These are phyloP conservation scores for Quercus glauca DNA, from an alignment of 306 rosid genomes.

Conservation along the genomic window DNA sequence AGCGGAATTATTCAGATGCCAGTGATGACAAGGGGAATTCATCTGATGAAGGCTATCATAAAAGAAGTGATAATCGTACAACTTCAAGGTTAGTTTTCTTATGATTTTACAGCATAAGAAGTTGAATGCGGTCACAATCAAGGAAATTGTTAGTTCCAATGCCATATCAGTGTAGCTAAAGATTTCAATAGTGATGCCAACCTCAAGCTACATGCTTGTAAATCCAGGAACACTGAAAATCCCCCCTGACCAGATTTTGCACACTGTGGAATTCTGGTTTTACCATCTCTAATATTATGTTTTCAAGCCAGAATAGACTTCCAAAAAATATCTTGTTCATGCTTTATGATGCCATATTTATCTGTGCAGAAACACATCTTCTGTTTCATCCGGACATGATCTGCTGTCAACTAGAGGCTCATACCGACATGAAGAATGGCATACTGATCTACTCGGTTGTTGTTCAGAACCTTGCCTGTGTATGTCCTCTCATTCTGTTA, in stretches of 20 bases:
- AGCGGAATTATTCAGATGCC: slow-evolving; percentile 43
- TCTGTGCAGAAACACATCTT: slow-evolving; percentile 44
- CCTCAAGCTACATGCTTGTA: slow-evolving; percentile 13
- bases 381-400: slow-evolving; percentile 66
- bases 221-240: slow-evolving; percentile 6
- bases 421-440: slow-evolving; percentile 73
- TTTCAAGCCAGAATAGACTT: slow-evolving; percentile 3
- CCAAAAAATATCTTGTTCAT: background rate
- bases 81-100: slow-evolving; percentile 52
- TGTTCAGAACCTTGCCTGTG: slow-evolving; percentile 91
- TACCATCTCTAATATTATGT: slow-evolving; percentile 7
- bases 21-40: slow-evolving; percentile 46
- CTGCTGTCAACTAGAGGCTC: slow-evolving; percentile 60
- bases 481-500: slow-evolving; percentile 43
- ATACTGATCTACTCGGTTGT: slow-evolving; percentile 89
- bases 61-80: slow-evolving; percentile 38
- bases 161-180: background rate
- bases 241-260: background rate
- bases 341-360: slow-evolving; percentile 15
- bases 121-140: slow-evolving; percentile 3
- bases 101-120: background rate
- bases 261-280: slow-evolving; percentile 8
- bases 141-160: background rate
- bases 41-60: slow-evolving; percentile 52
- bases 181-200: background rate